Evolutionary conservation across 2,329 filamentous ascomycete genomes (phyloP), one percentile per base, ranked within the genome.

Genomic region (Botrytis tulipae): DNA sequence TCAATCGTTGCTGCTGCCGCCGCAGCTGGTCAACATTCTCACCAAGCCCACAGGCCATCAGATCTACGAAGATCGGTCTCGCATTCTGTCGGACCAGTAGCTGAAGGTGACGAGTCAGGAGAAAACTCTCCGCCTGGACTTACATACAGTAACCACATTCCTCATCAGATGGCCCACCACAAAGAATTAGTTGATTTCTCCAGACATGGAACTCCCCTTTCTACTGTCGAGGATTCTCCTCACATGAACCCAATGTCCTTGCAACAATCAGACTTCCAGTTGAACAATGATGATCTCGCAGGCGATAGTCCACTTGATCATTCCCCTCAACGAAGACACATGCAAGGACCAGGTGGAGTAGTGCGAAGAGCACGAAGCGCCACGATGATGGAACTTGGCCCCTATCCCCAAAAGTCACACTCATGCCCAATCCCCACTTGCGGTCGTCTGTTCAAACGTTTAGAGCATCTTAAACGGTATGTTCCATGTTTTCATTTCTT

Each of bases 361-460:
- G 92, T 96, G 79, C 93, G 96, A 79, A 90, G 96, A 80, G 96
- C 96, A 76, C 91, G 95, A 77, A 98, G 95, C 78, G 95, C 96
- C 70, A 98, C 96, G 6, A 93, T 97, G 83, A 97, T 97, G 92
- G 96, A 99, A 83, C 89, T 98, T 76, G 94, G 94, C 59, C 96
- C 97, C 22, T 98, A 98, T 82, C 94, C 96, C 70, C 94, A 97
- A 82, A 99, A 99, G 84, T 97, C 95, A 59, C 96, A 99, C 84
- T 98, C 95, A 2, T 99, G 96, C 86, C 96, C 96, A n/a, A 99
- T 99, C 80, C 96, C 96, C 42, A 97, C 95, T 72, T 99, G 96
- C 82, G 96, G 96, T 72, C 92, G 96, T 80, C 89, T 98, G 76
- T 99, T 99, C 89, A 99, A 99, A 91, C 92, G 96, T 84, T 90